A percentile compares a stretch with the other conserved stretches of the same genome.
Evolutionary conservation across 2,329 filamentous ascomycete species (phyloP).

Genomic region (Aspergillus oerlinghausenensis): DNA sequence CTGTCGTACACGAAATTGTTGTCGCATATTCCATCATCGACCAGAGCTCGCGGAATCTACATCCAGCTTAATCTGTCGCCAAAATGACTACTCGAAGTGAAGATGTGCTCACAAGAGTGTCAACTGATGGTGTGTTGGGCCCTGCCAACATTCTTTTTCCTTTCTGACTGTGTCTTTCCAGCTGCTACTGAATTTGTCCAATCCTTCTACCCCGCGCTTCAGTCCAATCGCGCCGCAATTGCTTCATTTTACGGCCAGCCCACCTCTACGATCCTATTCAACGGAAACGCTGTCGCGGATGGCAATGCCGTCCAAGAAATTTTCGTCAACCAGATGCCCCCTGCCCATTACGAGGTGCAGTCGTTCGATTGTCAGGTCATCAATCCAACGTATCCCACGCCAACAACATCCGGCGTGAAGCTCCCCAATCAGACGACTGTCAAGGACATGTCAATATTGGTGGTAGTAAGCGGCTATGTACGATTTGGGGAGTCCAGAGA

Average conservation of each 20-base stretch:
- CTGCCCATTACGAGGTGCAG: constrained; percentile 66
- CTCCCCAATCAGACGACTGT: constrained; percentile 38
- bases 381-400: constrained; percentile 64
- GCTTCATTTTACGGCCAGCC: constrained; percentile 64
- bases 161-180: constrained; percentile 26
- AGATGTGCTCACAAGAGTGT: constrained; percentile 38
- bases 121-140: constrained; percentile 37
- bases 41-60: neutral
- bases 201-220: constrained; percentile 70
- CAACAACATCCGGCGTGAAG: constrained; percentile 37
- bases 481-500: constrained; percentile 60
- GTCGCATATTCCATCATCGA: neutral
- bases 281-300: constrained; percentile 63
- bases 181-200: constrained; percentile 69
- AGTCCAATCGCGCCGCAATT: constrained; percentile 55
- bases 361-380: constrained; percentile 73
- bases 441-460: constrained; percentile 64
- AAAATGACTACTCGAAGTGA: constrained; percentile 30
- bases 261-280: constrained; percentile 68
- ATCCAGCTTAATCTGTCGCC: neutral
- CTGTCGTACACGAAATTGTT: neutral
- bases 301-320: constrained; percentile 64
- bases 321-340: constrained; percentile 62
- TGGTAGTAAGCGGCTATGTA: constrained; percentile 70
- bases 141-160: neutral